Evolutionary conservation across 805 yeast species (phyloP).

Genomic region (Candida germanica): DNA sequence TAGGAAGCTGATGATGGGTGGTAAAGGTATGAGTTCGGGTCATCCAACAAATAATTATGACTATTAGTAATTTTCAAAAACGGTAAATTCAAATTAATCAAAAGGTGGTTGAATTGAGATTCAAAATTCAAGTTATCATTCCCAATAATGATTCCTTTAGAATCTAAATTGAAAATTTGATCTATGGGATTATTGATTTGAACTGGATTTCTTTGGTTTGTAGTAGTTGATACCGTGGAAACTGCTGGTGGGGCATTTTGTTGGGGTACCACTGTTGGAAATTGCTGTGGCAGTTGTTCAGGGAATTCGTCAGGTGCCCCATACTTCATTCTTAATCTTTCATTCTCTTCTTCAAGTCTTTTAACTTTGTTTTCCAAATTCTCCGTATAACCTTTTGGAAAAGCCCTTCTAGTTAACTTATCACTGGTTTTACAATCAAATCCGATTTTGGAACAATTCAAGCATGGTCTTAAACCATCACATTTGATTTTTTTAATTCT

Average conservation of each 20-base stretch:
- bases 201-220: slow-evolving; percentile 1
- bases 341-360: slow-evolving; percentile 56
- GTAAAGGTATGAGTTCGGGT: slow-evolving; percentile 41
- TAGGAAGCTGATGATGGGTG: slow-evolving; percentile 37
- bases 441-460: slow-evolving; percentile 62
- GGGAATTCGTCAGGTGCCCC: slow-evolving; percentile 3
- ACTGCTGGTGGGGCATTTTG: background rate
- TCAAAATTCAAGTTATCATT: slow-evolving; percentile 45
- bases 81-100: slow-evolving; percentile 42
- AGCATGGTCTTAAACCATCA: slow-evolving; percentile 70
- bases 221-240: background rate
- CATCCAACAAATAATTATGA: slow-evolving; percentile 40
- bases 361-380: slow-evolving; percentile 62
- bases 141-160: slow-evolving; percentile 43
- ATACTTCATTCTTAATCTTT: slow-evolving; percentile 32
- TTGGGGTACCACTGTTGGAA: background rate
- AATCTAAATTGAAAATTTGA: slow-evolving; percentile 42
- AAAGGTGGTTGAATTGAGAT: slow-evolving; percentile 42
- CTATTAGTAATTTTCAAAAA: slow-evolving; percentile 43
- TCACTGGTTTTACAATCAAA: slow-evolving; percentile 71
- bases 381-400: slow-evolving; percentile 80
- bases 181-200: slow-evolving; percentile 40
- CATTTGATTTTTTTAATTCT: slow-evolving; percentile 74
- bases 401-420: slow-evolving; percentile 70
- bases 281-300: background rate